phyloP scores from a whole-genome alignment of 2,329 filamentous ascomycete species.

The Sporothrix inflata region DNA sequence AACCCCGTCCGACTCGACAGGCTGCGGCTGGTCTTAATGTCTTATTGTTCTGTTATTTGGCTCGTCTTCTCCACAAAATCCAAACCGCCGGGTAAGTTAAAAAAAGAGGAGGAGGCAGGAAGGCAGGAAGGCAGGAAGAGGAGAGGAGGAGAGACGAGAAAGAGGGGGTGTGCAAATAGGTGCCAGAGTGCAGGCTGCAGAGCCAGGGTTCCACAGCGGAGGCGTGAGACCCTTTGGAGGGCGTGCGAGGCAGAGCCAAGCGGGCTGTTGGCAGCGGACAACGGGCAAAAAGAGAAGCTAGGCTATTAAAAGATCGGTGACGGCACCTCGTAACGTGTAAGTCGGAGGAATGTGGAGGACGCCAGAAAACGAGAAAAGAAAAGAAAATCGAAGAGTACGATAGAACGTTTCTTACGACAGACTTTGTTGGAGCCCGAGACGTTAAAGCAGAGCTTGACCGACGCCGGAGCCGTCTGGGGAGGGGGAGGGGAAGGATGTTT shows the following conservation, averaged over 20 bases:
- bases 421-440: background rate
- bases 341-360: background rate
- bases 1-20: conserved; percentile 8
- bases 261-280: background rate
- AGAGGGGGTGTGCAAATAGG: background rate
- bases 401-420: background rate
- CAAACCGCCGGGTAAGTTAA: conserved; percentile 31
- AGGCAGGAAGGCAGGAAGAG: background rate
- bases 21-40: background rate
- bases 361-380: background rate
- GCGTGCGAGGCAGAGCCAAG: background rate
- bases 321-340: background rate
- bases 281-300: background rate
- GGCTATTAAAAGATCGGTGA: conserved; percentile 13
- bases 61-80: conserved; percentile 30
- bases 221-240: background rate
- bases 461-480: background rate
- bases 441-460: background rate
- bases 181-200: background rate
- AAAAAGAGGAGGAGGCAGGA: background rate
- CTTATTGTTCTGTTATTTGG: conserved; percentile 6
- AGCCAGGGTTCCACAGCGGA: background rate
- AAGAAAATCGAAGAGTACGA: background rate
- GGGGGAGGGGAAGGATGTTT: background rate
- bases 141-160: background rate